phyloP scores from a whole-genome alignment of 192 early-diverging fungal genomes.

The Glomus cerebriforme region DNA sequence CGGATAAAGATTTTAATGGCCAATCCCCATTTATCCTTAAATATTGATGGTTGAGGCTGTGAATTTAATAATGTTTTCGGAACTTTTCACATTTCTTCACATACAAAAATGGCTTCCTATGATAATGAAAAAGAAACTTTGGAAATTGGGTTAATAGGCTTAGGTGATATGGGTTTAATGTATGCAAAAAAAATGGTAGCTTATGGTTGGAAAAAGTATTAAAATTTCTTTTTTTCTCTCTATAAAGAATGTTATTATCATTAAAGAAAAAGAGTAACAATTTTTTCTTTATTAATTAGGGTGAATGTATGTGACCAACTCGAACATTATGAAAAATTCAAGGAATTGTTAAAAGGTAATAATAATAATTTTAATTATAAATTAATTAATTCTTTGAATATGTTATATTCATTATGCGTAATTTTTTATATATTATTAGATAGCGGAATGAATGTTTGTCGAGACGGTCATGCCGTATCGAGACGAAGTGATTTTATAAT shows the following conservation, averaged over 20 bases:
- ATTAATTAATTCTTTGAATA: constrained; percentile 19
- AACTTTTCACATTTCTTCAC: background rate
- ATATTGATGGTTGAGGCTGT: background rate
- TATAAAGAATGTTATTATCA: background rate
- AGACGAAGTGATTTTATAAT: constrained; percentile 87
- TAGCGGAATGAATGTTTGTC: constrained; percentile 61
- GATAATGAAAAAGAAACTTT: constrained; percentile 47
- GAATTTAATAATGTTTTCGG: background rate
- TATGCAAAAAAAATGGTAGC: constrained; percentile 74
- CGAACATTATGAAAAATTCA: constrained; percentile 66
- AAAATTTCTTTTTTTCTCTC: background rate
- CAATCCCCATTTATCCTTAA: background rate
- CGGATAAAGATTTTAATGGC: too few relatives aligned
- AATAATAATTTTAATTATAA: constrained; percentile 22
- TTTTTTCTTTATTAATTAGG: constrained; percentile 35
- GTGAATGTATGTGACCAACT: constrained; percentile 92
- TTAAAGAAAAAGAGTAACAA: background rate
- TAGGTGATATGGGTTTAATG: constrained; percentile 93
- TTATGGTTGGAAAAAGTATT: constrained; percentile 79
- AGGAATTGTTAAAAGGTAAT: constrained; percentile 57
- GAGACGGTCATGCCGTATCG: constrained; percentile 84
- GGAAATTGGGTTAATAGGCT: constrained; percentile 91
- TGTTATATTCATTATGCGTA: too few relatives aligned
- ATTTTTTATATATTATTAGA: constrained; percentile 30
- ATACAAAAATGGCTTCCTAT: background rate